Base-by-base conservation (phyloP, 768 basidiomycete genomes). In the Russula sp. region DNA sequence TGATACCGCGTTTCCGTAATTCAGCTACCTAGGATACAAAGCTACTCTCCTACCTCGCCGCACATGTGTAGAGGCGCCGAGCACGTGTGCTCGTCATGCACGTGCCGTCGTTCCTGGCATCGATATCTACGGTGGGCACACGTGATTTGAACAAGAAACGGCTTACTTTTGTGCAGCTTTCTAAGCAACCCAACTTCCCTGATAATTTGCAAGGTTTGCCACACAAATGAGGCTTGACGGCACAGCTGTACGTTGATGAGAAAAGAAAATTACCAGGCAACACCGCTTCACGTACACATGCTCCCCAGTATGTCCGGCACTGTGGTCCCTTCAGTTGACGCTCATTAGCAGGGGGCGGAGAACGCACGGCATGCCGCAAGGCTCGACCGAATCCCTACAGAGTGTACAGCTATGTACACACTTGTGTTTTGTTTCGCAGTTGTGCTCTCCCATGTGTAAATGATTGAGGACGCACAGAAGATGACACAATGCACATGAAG, bases 221-320 rank as follows among this genome's bases (percentile, higher is more conserved):
- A 52, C 85, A 87, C 2, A 85, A 65, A 71, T 87, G 80, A 32
- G 72, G 68, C 34, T 77, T 78, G 1, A 79, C 75, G 35, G 76
- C 72, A 63, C 85, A 87, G 56, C 86, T 87, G 31, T 39, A 34
- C 2, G 8, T 14, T 7, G 50, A 49, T 59, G 16, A 64, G 52
- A 54, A 16, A 22, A 4, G 11, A 22, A 7, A 2, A 42, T n/a
- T 20, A n/a, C n/a, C n/a, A 9, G 3, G 2, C 2, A 11, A 16
- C 8, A 1, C 11, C 2, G 16, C 14, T 8, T 35, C 22, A 59
- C 79, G 55, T 70, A 84, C 85, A 84, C 76, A 64, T 86, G 84
- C 10, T 73, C 74, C 14, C 82, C 83, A 22, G 77, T 70, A 63
- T 86, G 84, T 0, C 85, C 85, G 34, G 83, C 84, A 18, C 84